phyloP scores from a whole-genome alignment of 495 filamentous ascomycete genomes.

The Lophium mytilinum region DNA sequence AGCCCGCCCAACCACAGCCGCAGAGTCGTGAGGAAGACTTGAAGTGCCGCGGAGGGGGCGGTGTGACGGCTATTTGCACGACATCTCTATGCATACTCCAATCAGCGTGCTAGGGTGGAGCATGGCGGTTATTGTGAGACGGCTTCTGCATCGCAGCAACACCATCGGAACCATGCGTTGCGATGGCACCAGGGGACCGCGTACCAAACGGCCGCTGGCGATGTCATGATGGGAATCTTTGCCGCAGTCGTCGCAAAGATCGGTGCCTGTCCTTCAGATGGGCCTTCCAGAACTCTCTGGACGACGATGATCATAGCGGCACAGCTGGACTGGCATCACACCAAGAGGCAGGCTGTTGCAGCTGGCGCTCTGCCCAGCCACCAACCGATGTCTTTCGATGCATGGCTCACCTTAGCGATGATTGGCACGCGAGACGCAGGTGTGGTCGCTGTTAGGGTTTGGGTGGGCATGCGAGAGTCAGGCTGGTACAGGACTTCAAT shows the following conservation, averaged over 20 bases:
- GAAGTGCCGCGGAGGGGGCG: constrained; percentile 5
- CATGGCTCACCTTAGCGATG: not conserved
- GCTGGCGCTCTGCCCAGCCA: not conserved
- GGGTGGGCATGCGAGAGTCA: constrained; percentile 5
- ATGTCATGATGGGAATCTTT: not conserved
- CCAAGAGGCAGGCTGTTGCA: no score
- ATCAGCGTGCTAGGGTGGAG: not conserved
- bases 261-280: not conserved
- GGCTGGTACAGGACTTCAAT: constrained; percentile 1
- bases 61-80: constrained; percentile 14
- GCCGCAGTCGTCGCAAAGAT: not conserved
- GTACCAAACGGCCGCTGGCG: not conserved
- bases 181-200: not conserved
- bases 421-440: constrained; percentile 10
- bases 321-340: constrained; percentile 4
- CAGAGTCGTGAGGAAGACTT: not conserved
- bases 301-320: not conserved
- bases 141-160: not conserved
- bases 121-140: constrained; percentile 15
- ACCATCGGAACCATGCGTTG: no score
- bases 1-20: not conserved
- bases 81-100: constrained; percentile 1
- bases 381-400: not conserved
- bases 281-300: not conserved
- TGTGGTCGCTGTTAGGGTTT: constrained; percentile 11